Percentiles rank a stretch among this genome's conserved stretches.
These are phyloP conservation scores for Sporothrix euskadiensis DNA, from an alignment of 2,329 filamentous ascomycete genomes.

Conservation along the genomic window DNA sequence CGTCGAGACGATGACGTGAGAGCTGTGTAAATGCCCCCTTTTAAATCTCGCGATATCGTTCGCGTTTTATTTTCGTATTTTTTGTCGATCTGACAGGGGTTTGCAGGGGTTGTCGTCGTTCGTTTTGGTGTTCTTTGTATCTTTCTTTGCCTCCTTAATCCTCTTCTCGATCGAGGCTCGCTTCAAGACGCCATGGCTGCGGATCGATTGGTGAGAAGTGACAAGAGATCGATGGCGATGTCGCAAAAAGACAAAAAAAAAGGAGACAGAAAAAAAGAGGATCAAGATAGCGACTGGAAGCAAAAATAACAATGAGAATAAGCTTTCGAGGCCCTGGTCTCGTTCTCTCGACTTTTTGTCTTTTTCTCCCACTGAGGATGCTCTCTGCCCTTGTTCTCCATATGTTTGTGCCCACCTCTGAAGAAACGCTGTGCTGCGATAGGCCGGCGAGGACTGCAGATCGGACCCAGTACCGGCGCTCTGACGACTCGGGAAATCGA, in stretches of 20 bases:
- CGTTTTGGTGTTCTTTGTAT: neutral
- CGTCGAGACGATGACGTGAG: neutral
- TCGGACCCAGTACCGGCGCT: conserved; percentile 1
- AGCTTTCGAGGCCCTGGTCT: neutral
- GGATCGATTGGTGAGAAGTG: neutral
- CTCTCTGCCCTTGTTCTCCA: conserved; percentile 5
- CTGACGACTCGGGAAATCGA: conserved; percentile 14
- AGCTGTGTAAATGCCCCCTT: neutral
- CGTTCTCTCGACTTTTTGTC: neutral
- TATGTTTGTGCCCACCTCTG: conserved; percentile 1
- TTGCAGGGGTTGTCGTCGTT: conserved; percentile 1
- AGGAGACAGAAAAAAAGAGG: neutral
- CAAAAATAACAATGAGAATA: neutral
- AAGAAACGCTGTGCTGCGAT: conserved; percentile 7
- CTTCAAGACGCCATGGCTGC: neutral
- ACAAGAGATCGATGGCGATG: conserved; percentile 1
- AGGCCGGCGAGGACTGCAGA: neutral
- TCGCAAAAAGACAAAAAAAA: neutral
- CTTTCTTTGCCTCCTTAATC: neutral
- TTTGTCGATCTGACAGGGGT: conserved; percentile 9
- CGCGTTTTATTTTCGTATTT: conserved; percentile 1
- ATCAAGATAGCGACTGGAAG: neutral
- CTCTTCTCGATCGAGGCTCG: neutral
- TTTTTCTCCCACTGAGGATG: neutral
- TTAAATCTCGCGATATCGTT: conserved; percentile 14